Percentiles rank a stretch among this genome's conserved stretches.
These are phyloP conservation scores for Epithemia pelagica DNA, from an alignment of 108 stramenopile species.

Conservation along the genomic window DNA sequence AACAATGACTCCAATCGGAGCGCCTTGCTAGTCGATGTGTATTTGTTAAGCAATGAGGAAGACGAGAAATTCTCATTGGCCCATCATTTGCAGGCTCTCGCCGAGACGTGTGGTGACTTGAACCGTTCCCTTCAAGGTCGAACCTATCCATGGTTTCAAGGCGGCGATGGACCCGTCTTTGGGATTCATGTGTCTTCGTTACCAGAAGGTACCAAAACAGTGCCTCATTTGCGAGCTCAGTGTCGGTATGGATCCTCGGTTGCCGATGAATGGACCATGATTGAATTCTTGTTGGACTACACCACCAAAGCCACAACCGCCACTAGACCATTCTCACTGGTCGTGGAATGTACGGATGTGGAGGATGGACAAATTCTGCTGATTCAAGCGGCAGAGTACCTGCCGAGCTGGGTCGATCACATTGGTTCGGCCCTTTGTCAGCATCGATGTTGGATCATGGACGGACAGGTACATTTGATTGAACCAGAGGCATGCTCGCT, in stretches of 20 bases:
- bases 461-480: conserved; percentile 48
- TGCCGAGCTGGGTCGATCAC: conserved; percentile 67
- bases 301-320: conserved; percentile 14
- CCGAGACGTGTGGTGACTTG: conserved; percentile 18
- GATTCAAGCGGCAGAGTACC: conserved; percentile 57
- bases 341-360: conserved; percentile 57
- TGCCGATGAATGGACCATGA: conserved; percentile 51
- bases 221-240: conserved; percentile 62
- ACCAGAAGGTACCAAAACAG: conserved; percentile 7
- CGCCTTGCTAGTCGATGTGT: conserved; percentile 26
- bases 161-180: conserved; percentile 73
- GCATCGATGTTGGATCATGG: conserved; percentile 58
- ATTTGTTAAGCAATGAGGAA: conserved; percentile 1
- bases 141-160: conserved; percentile 41
- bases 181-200: conserved; percentile 43
- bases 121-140: conserved; percentile 23
- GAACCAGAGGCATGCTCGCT: neutral
- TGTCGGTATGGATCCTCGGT: conserved; percentile 52
- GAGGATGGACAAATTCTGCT: conserved; percentile 69
- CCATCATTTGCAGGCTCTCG: conserved; percentile 19
- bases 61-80: neutral
- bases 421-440: conserved; percentile 38
- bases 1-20: conserved; percentile 8
- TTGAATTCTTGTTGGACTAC: conserved; percentile 34
- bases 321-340: conserved; percentile 13